Percentiles rank a stretch among this genome's conserved stretches.
Evolutionary conservation across 371 early-diverging fungal genomes (phyloP).

Genomic region (Rhizopus microsporus): DNA sequence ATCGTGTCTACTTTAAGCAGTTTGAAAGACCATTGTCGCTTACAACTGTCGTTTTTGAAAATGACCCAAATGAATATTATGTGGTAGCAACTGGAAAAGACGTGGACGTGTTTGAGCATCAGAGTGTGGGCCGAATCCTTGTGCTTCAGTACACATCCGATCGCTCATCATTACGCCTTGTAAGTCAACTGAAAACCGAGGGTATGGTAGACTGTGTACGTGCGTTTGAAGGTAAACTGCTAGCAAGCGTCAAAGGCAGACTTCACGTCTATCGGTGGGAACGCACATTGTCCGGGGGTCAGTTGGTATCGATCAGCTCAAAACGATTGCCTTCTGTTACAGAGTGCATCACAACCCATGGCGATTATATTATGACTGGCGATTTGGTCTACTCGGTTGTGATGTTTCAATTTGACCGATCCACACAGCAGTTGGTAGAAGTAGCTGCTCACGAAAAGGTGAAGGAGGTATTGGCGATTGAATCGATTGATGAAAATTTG

Average conservation of each 20-base stretch:
- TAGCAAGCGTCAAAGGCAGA: slow-evolving; percentile 58
- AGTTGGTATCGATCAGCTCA: slow-evolving; percentile 25
- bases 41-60: slow-evolving; percentile 37
- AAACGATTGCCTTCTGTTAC: slow-evolving; percentile 32
- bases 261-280: slow-evolving; percentile 40
- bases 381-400: slow-evolving; percentile 36
- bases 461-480: slow-evolving; percentile 70
- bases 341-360: slow-evolving; percentile 27
- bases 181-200: slow-evolving; percentile 37
- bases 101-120: slow-evolving; percentile 53
- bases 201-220: slow-evolving; percentile 59
- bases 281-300: slow-evolving; percentile 30
- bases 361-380: slow-evolving; percentile 33
- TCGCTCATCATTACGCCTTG: slow-evolving; percentile 43
- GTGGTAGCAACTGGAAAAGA: slow-evolving; percentile 65
- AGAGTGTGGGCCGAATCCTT: slow-evolving; percentile 58
- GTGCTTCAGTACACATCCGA: slow-evolving; percentile 50
- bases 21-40: slow-evolving; percentile 49
- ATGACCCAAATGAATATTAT: slow-evolving; percentile 48
- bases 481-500: slow-evolving; percentile 58
- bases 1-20: slow-evolving; percentile 45
- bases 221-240: slow-evolving; percentile 50
- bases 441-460: slow-evolving; percentile 66
- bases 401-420: slow-evolving; percentile 52
- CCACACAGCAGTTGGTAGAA: slow-evolving; percentile 57